Conservation (phyloP, 2,329 filamentous ascomycete genomes). For the Paecilomyces formosus region DNA sequence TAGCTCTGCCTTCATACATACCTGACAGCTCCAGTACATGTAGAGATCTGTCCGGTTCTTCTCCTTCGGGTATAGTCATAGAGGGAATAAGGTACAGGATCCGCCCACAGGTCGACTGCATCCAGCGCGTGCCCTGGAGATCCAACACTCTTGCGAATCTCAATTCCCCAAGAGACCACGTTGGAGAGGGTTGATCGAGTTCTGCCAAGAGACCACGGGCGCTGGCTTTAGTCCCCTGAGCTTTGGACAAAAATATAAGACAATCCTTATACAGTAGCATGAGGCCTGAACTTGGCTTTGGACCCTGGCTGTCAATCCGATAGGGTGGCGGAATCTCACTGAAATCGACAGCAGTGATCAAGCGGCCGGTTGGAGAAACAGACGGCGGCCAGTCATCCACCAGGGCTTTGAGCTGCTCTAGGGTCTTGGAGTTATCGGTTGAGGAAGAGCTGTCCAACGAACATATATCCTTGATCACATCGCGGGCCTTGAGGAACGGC, state of each 20-base stretch:
- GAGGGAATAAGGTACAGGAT: slow-evolving; percentile 29
- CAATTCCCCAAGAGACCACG: slow-evolving; percentile 53
- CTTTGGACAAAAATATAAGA: slow-evolving; percentile 68
- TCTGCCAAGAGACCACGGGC: slow-evolving; percentile 76
- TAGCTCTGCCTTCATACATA: slow-evolving; percentile 68
- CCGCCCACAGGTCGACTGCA: slow-evolving; percentile 33
- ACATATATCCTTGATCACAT: slow-evolving; percentile 94
- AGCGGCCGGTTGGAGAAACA: slow-evolving; percentile 65
- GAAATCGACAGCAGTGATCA: slow-evolving; percentile 76
- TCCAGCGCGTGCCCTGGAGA: slow-evolving; percentile 64
- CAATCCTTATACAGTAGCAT: slow-evolving; percentile 80
- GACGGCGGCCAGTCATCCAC: slow-evolving; percentile 69
- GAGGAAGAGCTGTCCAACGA: slow-evolving; percentile 69
- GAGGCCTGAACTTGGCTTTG: slow-evolving; percentile 54
- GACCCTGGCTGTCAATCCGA: slow-evolving; percentile 34
- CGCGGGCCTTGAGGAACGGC: slow-evolving; percentile 76
- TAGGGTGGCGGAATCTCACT: slow-evolving; percentile 70
- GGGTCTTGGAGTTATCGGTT: slow-evolving; percentile 62
- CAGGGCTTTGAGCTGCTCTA: slow-evolving; percentile 66
- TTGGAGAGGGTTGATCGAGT: slow-evolving; percentile 61
- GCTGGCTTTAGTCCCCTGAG: slow-evolving; percentile 53
- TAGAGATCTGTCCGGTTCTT: slow-evolving; percentile 34
- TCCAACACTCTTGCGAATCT: slow-evolving; percentile 66
- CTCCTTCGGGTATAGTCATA: slow-evolving; percentile 12
- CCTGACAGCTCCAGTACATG: slow-evolving; percentile 67